These are phyloP conservation scores for Aspergillus puulaauensis DNA, from an alignment of 2,329 filamentous ascomycete genomes.

Conservation along the genomic window DNA sequence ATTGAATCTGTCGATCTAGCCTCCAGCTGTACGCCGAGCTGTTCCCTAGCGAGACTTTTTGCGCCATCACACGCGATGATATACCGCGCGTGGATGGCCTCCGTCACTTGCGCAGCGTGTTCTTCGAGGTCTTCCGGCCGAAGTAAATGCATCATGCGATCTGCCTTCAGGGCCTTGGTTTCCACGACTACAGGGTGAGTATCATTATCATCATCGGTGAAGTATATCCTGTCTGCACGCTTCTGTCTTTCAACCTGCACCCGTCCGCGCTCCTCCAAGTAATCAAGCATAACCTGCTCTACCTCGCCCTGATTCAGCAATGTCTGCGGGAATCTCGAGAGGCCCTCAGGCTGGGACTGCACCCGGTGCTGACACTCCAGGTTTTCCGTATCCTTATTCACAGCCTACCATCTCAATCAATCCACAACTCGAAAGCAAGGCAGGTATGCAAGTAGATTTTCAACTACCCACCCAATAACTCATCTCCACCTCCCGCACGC, in stretches of 20 bases:
- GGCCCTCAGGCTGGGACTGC: neutral
- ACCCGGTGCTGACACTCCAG: conserved; percentile 10
- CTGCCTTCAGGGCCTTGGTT: neutral
- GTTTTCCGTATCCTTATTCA: conserved; percentile 1
- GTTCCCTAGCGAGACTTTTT: conserved; percentile 62
- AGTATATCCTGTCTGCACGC: conserved; percentile 2
- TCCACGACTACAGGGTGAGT: conserved; percentile 3
- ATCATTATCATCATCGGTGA: neutral
- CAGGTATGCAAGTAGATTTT: too few species aligned
- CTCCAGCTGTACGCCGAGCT: conserved; percentile 57
- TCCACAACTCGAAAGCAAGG: neutral
- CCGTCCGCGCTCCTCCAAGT: neutral
- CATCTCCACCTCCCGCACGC: conserved; percentile 8
- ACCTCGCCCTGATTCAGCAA: conserved; percentile 16
- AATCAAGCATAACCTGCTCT: conserved; percentile 15
- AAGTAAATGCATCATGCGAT: neutral
- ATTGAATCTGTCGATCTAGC: conserved; percentile 52
- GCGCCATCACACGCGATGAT: conserved; percentile 69
- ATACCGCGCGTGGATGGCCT: conserved; percentile 57
- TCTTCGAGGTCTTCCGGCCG: neutral
- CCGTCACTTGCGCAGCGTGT: conserved; percentile 3
- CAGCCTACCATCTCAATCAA: neutral
- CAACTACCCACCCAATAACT: conserved; percentile 16
- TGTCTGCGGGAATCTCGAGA: conserved; percentile 12
- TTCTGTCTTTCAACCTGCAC: conserved; percentile 10